A percentile compares a stretch with the other conserved stretches of the same genome.
These are phyloP conservation scores for Smittium mucronatum DNA, from an alignment of 371 early-diverging fungal genomes.

Conservation along the genomic window DNA sequence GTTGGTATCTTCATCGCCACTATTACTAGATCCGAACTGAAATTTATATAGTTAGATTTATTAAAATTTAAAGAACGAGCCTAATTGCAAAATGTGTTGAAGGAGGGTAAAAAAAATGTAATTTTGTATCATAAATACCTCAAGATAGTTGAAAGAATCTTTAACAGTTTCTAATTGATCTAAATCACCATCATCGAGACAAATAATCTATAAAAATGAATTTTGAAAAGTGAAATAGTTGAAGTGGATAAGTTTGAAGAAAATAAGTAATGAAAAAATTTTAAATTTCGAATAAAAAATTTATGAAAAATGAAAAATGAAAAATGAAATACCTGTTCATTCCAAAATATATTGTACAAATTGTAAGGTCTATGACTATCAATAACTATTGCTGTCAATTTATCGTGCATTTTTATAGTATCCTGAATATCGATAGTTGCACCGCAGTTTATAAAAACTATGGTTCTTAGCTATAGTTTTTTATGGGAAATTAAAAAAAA, in stretches of 20 bases:
- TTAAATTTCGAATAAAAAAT: not conserved
- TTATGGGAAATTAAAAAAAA: not conserved
- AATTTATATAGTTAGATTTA: no score
- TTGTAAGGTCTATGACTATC: conserved; percentile 81
- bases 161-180: conserved; percentile 43
- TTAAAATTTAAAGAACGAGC: no score
- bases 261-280: no score
- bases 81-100: no score
- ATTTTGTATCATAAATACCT: conserved; percentile 24
- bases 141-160: conserved; percentile 46
- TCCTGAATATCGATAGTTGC: conserved; percentile 59
- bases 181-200: conserved; percentile 67
- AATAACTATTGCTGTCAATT: conserved; percentile 55
- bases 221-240: not conserved
- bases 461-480: conserved; percentile 43
- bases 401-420: conserved; percentile 39
- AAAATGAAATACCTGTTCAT: conserved; percentile 36
- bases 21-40: not conserved
- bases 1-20: conserved; percentile 13
- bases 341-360: conserved; percentile 58
- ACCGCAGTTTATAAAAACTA: conserved; percentile 81
- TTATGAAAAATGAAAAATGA: not conserved
- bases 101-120: no score
- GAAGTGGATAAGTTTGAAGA: not conserved
- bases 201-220: conserved; percentile 19